phyloP scores from a whole-genome alignment of 495 filamentous ascomycete species.

The Aspergillus avenaceus region DNA sequence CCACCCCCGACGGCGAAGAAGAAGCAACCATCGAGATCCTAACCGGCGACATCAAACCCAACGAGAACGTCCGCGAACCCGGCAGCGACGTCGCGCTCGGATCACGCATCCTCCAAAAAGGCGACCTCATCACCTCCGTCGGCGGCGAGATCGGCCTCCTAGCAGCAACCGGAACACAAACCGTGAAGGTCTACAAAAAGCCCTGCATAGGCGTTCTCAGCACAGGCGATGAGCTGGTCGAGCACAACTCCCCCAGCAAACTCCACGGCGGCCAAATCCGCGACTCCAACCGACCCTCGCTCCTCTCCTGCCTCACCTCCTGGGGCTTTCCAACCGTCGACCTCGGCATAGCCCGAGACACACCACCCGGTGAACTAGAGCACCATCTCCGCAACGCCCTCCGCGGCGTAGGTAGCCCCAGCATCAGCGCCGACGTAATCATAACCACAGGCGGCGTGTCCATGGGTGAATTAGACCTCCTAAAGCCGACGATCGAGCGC shows the following conservation, averaged over 20 bases:
- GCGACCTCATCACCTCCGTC: conserved; percentile 72
- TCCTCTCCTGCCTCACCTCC: conserved; percentile 70
- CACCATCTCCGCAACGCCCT: conserved; percentile 69
- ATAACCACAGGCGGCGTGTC: conserved; percentile 94
- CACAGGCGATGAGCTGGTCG: conserved; percentile 91
- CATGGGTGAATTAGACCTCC: conserved; percentile 96
- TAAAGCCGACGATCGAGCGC: conserved; percentile 95
- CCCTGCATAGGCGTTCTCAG: conserved; percentile 85
- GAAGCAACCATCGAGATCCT: conserved; percentile 85
- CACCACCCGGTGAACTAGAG: conserved; percentile 66
- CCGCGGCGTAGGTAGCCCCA: conserved; percentile 39
- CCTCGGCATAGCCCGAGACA: conserved; percentile 83
- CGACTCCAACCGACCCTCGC: conserved; percentile 85
- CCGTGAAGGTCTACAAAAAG: conserved; percentile 71
- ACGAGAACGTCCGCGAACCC: conserved; percentile 87
- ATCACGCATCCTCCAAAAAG: conserved; percentile 64
- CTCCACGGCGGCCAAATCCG: conserved; percentile 80
- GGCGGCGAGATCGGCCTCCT: conserved; percentile 90
- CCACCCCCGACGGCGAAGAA: conserved; percentile 75
- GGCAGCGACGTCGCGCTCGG: conserved; percentile 79
- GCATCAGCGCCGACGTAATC: conserved; percentile 63
- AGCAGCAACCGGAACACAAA: conserved; percentile 72
- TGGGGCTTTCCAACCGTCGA: conserved; percentile 80
- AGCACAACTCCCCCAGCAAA: conserved; percentile 58
- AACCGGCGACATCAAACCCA: conserved; percentile 64